Evolutionary conservation across 768 basidiomycete genomes (phyloP).

Genomic region (Serendipita sp.): DNA sequence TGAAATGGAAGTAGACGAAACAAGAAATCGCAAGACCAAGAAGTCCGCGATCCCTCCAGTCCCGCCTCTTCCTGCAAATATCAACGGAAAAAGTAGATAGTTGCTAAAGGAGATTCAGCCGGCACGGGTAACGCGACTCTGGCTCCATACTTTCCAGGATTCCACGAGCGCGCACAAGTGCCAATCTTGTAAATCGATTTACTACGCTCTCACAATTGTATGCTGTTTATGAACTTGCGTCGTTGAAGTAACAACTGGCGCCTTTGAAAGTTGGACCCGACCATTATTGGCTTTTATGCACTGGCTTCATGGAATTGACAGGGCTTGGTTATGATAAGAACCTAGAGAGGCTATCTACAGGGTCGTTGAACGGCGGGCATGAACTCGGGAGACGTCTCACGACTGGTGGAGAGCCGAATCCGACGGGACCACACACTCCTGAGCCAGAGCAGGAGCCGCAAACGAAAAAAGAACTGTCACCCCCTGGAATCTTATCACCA

Average conservation of each 20-base stretch:
- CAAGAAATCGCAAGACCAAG: slow-evolving; percentile 37
- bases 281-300: background rate
- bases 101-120: slow-evolving; percentile 86
- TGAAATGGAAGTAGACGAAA: background rate
- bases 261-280: background rate
- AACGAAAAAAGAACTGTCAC: background rate
- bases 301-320: background rate
- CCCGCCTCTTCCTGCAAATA: background rate
- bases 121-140: slow-evolving; percentile 44
- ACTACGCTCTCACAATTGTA: no score
- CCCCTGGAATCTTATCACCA: background rate
- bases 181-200: no score
- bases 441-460: background rate
- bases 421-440: slow-evolving; percentile 16
- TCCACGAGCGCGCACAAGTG: no score
- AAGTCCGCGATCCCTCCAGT: background rate
- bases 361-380: slow-evolving; percentile 12
- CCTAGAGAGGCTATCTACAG: background rate
- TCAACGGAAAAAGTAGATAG: slow-evolving; percentile 34
- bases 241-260: no score
- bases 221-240: no score
- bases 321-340: background rate
- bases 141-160: no score
- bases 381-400: slow-evolving; percentile 11
- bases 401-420: slow-evolving; percentile 12